phyloP scores from a whole-genome alignment of 164 flowering plant genomes.

The Annona cherimola region DNA sequence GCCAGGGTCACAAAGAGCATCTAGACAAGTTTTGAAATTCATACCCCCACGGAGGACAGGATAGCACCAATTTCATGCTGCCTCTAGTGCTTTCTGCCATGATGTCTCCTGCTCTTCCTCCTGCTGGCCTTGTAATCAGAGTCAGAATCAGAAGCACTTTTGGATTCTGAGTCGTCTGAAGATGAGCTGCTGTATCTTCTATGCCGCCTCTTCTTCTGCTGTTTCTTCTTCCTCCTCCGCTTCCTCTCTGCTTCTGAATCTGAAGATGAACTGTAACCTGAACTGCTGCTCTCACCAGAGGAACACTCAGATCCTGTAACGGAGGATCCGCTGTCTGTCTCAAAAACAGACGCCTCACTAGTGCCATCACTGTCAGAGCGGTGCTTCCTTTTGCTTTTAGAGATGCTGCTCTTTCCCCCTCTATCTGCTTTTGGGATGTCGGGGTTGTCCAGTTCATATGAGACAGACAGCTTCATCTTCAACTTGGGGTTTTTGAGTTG shows the following conservation, averaged over 20 bases:
- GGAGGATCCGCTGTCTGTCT: conserved; percentile 70
- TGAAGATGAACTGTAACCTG: conserved; percentile 65
- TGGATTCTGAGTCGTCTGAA: conserved; percentile 68
- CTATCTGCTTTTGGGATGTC: conserved; percentile 36
- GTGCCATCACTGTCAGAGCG: conserved; percentile 44
- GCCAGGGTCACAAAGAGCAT: no score
- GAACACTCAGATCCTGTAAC: conserved; percentile 64
- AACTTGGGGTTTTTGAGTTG: conserved; percentile 84
- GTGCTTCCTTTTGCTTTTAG: conserved; percentile 83
- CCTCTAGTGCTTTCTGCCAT: conserved; percentile 23
- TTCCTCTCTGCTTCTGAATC: conserved; percentile 67
- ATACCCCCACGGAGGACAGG: no score
- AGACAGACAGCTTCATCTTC: conserved; percentile 50
- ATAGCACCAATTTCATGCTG: no score
- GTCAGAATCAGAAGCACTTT: conserved; percentile 61
- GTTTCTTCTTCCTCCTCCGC: conserved; percentile 42
- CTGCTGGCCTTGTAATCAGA: conserved; percentile 50
- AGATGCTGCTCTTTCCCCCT: conserved; percentile 24
- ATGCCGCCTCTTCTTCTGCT: conserved; percentile 39
- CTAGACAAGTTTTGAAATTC: no score
- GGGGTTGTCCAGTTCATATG: conserved; percentile 62
- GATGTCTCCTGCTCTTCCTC: conserved; percentile 57
- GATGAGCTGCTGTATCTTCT: conserved; percentile 43
- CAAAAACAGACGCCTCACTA: conserved; percentile 86
- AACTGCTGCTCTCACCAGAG: conserved; percentile 62